A percentile compares a stretch with the other conserved stretches of the same genome.
Conservation (phyloP, 495 filamentous ascomycete genomes). For the Daldinia caldariorum region DNA sequence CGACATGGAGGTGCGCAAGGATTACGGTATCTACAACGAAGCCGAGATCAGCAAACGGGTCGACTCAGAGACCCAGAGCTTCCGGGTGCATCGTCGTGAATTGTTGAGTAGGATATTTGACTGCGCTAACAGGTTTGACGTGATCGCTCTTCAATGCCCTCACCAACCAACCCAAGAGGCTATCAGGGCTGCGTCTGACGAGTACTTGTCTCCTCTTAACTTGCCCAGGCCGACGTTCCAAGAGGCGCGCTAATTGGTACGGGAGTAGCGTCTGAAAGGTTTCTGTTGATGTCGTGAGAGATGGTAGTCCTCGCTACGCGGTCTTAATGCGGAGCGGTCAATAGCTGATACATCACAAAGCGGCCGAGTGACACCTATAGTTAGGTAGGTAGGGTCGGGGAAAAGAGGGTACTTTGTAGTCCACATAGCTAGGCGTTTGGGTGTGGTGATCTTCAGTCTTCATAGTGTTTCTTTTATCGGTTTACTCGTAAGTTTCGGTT, state of each 20-base stretch:
- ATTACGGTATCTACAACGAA: constrained; percentile 1
- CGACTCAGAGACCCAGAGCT: constrained; percentile 10
- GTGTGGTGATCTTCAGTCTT: not conserved
- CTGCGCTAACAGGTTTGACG: not conserved
- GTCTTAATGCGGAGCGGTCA: not conserved
- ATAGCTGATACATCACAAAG: not conserved
- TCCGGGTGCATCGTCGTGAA: constrained; percentile 7
- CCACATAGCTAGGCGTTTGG: not conserved
- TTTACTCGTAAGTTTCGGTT: not conserved
- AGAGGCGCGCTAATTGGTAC: not conserved
- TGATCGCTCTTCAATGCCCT: not conserved
- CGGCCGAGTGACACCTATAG: not conserved
- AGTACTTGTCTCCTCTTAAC: not conserved
- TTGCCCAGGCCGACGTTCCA: not conserved
- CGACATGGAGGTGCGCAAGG: constrained; percentile 2
- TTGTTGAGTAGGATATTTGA: constrained; percentile 1
- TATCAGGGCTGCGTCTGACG: not conserved
- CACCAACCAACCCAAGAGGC: not conserved
- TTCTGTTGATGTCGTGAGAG: too few species aligned
- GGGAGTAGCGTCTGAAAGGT: not conserved
- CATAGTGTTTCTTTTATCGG: not conserved
- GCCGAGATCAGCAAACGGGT: constrained; percentile 9
- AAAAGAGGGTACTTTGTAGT: not conserved
- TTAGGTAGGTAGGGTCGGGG: not conserved
- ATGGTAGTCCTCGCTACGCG: not conserved